Evolutionary conservation across 2,329 filamentous ascomycete genomes (phyloP), one percentile per base, ranked within the genome.

Genomic region (Ascosphaera apis): DNA sequence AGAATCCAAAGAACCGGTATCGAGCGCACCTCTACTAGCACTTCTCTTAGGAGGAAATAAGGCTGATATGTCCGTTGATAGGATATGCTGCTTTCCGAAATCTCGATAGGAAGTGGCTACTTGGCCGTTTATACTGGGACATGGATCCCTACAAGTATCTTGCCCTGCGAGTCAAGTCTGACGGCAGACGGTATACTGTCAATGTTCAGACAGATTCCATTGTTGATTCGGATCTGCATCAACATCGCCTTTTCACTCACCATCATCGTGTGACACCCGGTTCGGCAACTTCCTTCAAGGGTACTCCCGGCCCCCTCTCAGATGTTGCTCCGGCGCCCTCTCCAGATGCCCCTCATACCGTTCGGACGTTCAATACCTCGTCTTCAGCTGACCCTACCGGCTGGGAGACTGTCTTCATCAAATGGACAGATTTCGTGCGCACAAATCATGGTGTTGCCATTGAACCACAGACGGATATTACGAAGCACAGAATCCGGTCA

Each of bases 181-280:
- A 95, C 51, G 84, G 83, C 12, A 67, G 88, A 40, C 77, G 80
- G 47, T 98, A 95, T 60, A 81, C 92, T 39, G 72, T 98, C 48
- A 98, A 98, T 55, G 62, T 98, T 12, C 88, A 95, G 61, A 92
- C 84, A 2, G 86, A 98, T 51, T 80, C 79, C 1, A 75, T 98
- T 37, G 80, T 92, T 34, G 79, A 82, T 8, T 86, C 83, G n/a
- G 88, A 98, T 53, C 65, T 98, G 42, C 88, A 95, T 54, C 88
- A 98, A 53, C 88, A 98, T 55, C 66, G 88, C 35, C 58, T 98
- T 3, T 91, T 62, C 44, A 61, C 58, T 12, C 53, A 51, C 35
- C 54, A 60, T 34, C 58, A 62, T 42, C 35, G 51, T 15, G 41
- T 53, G 3, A 42, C 46, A 19, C 37, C 45, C 7, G 35, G 36